Evolutionary conservation across 164 flowering plant species (phyloP).

Genomic region (Nymphaea thermarum): DNA sequence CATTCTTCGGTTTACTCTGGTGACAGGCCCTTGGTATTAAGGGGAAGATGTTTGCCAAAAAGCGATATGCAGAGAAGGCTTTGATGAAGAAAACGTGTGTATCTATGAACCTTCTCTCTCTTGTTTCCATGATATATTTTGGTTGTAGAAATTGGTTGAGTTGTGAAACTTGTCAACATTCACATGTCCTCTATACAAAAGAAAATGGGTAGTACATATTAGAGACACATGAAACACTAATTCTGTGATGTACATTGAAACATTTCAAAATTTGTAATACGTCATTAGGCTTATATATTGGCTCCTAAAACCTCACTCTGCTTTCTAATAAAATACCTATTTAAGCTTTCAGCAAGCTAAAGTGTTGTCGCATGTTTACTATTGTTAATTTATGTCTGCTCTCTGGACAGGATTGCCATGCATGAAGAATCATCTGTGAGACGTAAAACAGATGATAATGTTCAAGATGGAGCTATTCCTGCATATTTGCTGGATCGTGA

Average conservation of each 20-base stretch:
- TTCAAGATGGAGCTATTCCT: slow-evolving; percentile 85
- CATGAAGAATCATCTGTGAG: slow-evolving; percentile 81
- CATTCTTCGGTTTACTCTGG: neutral
- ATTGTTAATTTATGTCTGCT: slow-evolving; percentile 4
- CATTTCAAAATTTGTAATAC: neutral
- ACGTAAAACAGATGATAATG: slow-evolving; percentile 88
- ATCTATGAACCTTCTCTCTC: neutral
- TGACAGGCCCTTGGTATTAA: slow-evolving; percentile 79
- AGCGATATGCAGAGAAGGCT: slow-evolving; percentile 75
- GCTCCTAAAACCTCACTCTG: neutral
- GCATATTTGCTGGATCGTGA: slow-evolving; percentile 96
- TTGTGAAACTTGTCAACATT: neutral
- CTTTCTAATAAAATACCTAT: no score
- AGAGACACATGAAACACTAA: neutral
- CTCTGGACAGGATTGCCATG: slow-evolving; percentile 53
- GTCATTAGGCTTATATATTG: neutral
- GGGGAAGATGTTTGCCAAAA: slow-evolving; percentile 93
- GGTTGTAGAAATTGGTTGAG: neutral
- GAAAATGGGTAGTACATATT: no score
- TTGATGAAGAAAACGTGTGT: slow-evolving; percentile 95
- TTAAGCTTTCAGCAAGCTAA: no score
- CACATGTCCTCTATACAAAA: no score
- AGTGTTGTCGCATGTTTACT: neutral
- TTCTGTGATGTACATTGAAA: neutral
- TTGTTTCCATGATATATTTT: no score